Conservation (phyloP, 495 filamentous ascomycete genomes). For the Daldinia decipiens region DNA sequence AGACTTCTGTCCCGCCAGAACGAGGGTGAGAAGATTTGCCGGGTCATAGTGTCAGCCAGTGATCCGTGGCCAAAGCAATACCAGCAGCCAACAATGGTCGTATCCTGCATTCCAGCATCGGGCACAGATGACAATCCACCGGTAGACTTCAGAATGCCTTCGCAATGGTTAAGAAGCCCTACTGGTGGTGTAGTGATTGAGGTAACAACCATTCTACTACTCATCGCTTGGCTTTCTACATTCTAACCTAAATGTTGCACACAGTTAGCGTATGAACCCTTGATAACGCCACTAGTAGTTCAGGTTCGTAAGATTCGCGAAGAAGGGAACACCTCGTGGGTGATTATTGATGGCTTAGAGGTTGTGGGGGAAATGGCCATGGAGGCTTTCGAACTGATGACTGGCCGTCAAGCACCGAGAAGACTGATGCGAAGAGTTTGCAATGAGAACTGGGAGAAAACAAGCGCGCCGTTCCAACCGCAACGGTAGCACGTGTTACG, state of each 20-base stretch:
- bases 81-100: slow-evolving; percentile 76
- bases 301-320: slow-evolving; percentile 68
- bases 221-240: neutral
- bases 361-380: slow-evolving; percentile 84
- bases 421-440: slow-evolving; percentile 71
- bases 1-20: slow-evolving; percentile 53
- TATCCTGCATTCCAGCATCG: slow-evolving; percentile 79
- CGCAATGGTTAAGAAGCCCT: slow-evolving; percentile 76
- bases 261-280: slow-evolving; percentile 76
- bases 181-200: slow-evolving; percentile 86
- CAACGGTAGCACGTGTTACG: slow-evolving; percentile 24
- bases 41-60: slow-evolving; percentile 66
- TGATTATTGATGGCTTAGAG: slow-evolving; percentile 81
- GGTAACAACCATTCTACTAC: slow-evolving; percentile 38
- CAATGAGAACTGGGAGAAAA: slow-evolving; percentile 54
- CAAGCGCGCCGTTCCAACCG: slow-evolving; percentile 48
- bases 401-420: slow-evolving; percentile 80
- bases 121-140: slow-evolving; percentile 69
- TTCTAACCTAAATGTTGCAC: slow-evolving; percentile 2
- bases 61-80: slow-evolving; percentile 73
- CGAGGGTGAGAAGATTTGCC: slow-evolving; percentile 63
- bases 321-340: slow-evolving; percentile 73
- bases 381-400: slow-evolving; percentile 85
- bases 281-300: slow-evolving; percentile 73
- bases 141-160: slow-evolving; percentile 79